These are phyloP conservation scores for Cocos nucifera DNA, from an alignment of 176 grass and related monocot genomes.

Conservation along the genomic window DNA sequence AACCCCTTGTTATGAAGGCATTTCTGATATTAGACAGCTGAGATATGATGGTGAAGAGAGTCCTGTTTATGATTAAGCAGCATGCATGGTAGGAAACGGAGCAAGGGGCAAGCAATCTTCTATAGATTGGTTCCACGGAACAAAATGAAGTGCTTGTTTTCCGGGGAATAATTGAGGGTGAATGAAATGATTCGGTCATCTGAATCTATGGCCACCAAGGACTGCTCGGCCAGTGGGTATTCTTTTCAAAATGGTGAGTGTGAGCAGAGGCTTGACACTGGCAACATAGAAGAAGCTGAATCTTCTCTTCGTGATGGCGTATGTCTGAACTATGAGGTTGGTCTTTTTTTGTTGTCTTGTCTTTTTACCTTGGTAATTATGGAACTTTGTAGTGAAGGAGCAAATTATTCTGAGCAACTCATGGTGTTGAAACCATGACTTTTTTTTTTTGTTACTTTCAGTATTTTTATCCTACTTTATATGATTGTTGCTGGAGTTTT, in stretches of 20 bases:
- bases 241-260: slow-evolving; percentile 37
- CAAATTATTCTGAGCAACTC: too few species aligned
- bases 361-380: neutral
- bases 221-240: slow-evolving; percentile 32
- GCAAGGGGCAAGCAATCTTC: neutral
- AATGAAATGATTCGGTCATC: slow-evolving; percentile 43
- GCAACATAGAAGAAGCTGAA: slow-evolving; percentile 79
- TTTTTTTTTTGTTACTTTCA: too few species aligned
- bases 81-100: slow-evolving; percentile 14
- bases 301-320: slow-evolving; percentile 69
- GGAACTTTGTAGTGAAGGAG: too few species aligned
- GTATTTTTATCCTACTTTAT: too few species aligned
- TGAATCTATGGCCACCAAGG: slow-evolving; percentile 41
- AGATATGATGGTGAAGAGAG: neutral
- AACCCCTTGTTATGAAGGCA: neutral
- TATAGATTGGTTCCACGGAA: slow-evolving; percentile 10
- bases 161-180: slow-evolving; percentile 64
- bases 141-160: slow-evolving; percentile 88
- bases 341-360: slow-evolving; percentile 12
- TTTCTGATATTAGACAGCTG: neutral
- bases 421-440: too few species aligned
- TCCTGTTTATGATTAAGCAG: neutral
- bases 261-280: slow-evolving; percentile 41
- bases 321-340: slow-evolving; percentile 77
- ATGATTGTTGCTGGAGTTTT: too few species aligned